These are phyloP conservation scores for Dryadomyces quercivorus DNA, from an alignment of 2,329 filamentous ascomycete genomes.

Conservation along the genomic window DNA sequence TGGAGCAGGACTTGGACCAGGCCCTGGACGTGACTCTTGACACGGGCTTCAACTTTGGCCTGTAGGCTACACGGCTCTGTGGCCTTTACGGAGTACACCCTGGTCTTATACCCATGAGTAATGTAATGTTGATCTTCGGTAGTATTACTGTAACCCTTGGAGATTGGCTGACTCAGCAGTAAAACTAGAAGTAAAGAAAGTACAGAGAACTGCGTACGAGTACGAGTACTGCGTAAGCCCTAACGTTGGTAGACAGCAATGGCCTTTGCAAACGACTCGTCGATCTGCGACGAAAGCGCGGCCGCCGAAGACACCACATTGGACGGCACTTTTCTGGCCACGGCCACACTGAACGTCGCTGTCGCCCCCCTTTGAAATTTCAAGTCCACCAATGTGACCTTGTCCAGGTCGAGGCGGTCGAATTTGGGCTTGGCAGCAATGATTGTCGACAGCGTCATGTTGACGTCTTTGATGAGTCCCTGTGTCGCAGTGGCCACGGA, in stretches of 20 bases:
- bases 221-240: no score
- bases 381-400: not conserved
- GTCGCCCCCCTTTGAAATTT: not conserved
- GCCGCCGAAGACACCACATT: not conserved
- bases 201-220: no score
- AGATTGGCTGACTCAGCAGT: no score
- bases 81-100: no score
- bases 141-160: no score
- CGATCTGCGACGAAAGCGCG: not conserved
- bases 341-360: not conserved
- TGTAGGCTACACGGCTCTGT: no score
- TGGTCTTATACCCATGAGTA: no score
- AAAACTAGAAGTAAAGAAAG: no score
- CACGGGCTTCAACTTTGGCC: no score
- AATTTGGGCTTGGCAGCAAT: not conserved
- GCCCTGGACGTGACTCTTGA: no score
- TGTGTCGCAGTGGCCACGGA: not conserved
- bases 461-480: not conserved
- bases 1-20: no score
- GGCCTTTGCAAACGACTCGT: not conserved
- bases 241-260: not conserved
- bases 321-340: not conserved
- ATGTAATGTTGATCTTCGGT: no score
- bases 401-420: not conserved
- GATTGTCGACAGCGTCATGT: not conserved